Conservation (phyloP, 2,329 filamentous ascomycete genomes). For the Davidsoniella neocaledoniae region DNA sequence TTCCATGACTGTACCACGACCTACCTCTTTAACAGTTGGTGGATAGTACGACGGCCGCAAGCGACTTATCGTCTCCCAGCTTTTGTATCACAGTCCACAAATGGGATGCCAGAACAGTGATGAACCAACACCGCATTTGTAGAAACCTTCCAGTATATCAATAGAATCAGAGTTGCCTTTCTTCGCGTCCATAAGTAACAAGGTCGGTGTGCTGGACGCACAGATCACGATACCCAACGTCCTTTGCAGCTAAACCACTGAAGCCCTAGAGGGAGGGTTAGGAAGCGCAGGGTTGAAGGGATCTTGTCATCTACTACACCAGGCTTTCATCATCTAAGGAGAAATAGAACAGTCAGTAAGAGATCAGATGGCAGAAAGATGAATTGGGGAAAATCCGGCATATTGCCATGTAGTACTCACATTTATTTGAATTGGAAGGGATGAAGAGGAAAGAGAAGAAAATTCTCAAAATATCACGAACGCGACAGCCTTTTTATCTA, state of each 20-base stretch:
- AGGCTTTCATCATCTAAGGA: slow-evolving; percentile 96
- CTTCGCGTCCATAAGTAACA: slow-evolving; percentile 97
- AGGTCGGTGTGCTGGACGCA: slow-evolving; percentile 98
- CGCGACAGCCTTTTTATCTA: slow-evolving; percentile 2
- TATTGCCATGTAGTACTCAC: slow-evolving; percentile 40
- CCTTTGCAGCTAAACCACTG: slow-evolving; percentile 64
- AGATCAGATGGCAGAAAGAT: slow-evolving; percentile 1
- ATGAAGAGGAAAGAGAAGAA: slow-evolving; percentile 41
- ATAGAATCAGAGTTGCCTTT: slow-evolving; percentile 82
- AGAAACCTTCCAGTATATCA: slow-evolving; percentile 16
- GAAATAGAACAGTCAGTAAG: slow-evolving; percentile 19
- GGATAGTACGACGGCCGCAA: too few species aligned
- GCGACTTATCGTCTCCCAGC: too few species aligned
- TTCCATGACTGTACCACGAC: too few species aligned
- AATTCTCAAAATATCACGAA: slow-evolving; percentile 18
- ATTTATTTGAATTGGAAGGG: slow-evolving; percentile 99
- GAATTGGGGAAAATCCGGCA: slow-evolving; percentile 12
- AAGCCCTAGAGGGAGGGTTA: slow-evolving; percentile 80
- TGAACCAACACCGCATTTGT: too few species aligned
- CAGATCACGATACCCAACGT: slow-evolving; percentile 70
- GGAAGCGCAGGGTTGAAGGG: slow-evolving; percentile 34
- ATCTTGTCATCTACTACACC: slow-evolving; percentile 83
- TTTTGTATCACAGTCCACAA: too few species aligned
- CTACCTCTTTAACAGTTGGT: too few species aligned
- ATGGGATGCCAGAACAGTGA: too few species aligned